A percentile compares a stretch with the other conserved stretches of the same genome.
Conservation (phyloP, 257 asterid species). For the Osmanthus fragrans region DNA sequence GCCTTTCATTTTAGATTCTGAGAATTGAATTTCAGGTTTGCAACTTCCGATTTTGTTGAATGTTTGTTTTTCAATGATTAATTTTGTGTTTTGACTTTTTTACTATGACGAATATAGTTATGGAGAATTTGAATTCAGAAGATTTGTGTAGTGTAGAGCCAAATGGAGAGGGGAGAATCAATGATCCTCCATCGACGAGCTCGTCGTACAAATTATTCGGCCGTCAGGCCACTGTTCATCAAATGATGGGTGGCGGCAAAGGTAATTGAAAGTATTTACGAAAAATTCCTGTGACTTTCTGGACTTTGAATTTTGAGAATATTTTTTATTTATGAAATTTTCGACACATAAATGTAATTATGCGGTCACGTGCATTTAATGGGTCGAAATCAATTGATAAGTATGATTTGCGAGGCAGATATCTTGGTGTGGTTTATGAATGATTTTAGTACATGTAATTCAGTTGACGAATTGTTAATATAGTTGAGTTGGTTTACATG, state of each 20-base stretch:
- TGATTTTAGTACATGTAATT: neutral
- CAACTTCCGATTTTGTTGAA: neutral
- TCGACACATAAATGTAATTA: neutral
- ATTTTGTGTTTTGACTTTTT: constrained; percentile 7
- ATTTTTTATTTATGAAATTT: neutral
- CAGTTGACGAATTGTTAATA: neutral
- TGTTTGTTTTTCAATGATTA: neutral
- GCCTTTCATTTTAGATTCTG: constrained; percentile 7
- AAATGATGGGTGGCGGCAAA: constrained; percentile 77
- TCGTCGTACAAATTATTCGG: constrained; percentile 57
- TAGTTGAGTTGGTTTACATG: neutral
- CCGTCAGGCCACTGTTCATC: constrained; percentile 61
- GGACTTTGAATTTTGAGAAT: neutral
- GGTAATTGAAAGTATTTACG: constrained; percentile 35
- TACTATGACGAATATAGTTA: constrained; percentile 25
- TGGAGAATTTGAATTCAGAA: constrained; percentile 63
- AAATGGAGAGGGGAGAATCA: constrained; percentile 49
- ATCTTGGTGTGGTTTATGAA: neutral
- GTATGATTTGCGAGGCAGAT: neutral
- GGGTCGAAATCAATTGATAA: neutral
- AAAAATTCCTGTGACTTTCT: neutral
- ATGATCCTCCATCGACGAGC: constrained; percentile 46
- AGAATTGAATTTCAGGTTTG: neutral
- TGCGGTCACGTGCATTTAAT: neutral
- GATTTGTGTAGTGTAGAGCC: constrained; percentile 55